A percentile compares a stretch with the other conserved stretches of the same genome.
Conservation (phyloP, 176 grass and related monocot genomes). For the sorghum (Sorghum bicolor) region Sorghum_bicolor_NCBIv3 NC_012870.2:78368001-78368500, state of each 20-base stretch:
- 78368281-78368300: slow-evolving; percentile 53
- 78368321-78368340: slow-evolving; percentile 41
- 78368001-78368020: not conserved
- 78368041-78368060: not conserved
- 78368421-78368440: slow-evolving; percentile 1
- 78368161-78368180: slow-evolving; percentile 11
- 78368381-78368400: not conserved
- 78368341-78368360: not conserved
- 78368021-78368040: not conserved
- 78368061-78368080: not conserved
- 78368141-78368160: not conserved
- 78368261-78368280: slow-evolving; percentile 48
- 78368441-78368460: not conserved
- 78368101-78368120: not conserved
- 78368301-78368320: slow-evolving; percentile 65
- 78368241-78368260: slow-evolving; percentile 38
- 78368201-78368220: slow-evolving; percentile 40
- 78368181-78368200: slow-evolving; percentile 5
- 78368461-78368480: not conserved
- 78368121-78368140: slow-evolving; percentile 15
- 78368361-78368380: not conserved
- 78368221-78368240: slow-evolving; percentile 48
- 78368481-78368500: not conserved
- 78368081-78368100: not conserved
- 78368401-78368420: not conserved